Evolutionary conservation across 2,329 filamentous ascomycete genomes (phyloP).

Genomic region (Didymella pomorum): DNA sequence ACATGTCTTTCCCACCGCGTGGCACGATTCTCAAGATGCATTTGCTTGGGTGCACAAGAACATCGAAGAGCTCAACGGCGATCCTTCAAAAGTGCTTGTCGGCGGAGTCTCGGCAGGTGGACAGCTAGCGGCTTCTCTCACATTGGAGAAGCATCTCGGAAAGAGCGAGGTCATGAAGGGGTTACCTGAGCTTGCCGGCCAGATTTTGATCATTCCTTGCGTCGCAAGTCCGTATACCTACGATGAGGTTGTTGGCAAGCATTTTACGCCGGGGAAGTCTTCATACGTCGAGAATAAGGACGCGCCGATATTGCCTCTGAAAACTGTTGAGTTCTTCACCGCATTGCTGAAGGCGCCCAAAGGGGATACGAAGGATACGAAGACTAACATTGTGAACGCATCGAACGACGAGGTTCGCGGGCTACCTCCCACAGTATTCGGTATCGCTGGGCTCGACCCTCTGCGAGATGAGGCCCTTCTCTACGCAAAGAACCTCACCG

Average conservation of each 20-base stretch:
- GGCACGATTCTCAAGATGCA: slow-evolving; percentile 63
- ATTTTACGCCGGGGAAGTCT: slow-evolving; percentile 51
- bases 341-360: slow-evolving; percentile 28
- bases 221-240: slow-evolving; percentile 52
- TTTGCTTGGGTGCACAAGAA: slow-evolving; percentile 63
- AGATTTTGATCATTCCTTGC: slow-evolving; percentile 52
- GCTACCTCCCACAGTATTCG: slow-evolving; percentile 58
- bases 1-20: slow-evolving; percentile 60
- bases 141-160: slow-evolving; percentile 56
- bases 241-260: slow-evolving; percentile 47
- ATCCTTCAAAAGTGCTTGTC: slow-evolving; percentile 56
- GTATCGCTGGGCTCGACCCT: slow-evolving; percentile 60
- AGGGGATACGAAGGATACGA: slow-evolving; percentile 43
- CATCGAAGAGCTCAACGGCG: slow-evolving; percentile 51
- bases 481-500: slow-evolving; percentile 54
- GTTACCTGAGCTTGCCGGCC: slow-evolving; percentile 55
- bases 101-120: slow-evolving; percentile 62
- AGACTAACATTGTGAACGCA: slow-evolving; percentile 43
- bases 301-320: slow-evolving; percentile 59
- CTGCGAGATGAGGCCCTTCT: slow-evolving; percentile 60
- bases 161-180: slow-evolving; percentile 40
- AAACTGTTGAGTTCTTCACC: slow-evolving; percentile 47
- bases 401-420: slow-evolving; percentile 52
- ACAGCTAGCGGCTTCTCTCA: slow-evolving; percentile 59
- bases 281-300: slow-evolving; percentile 53